Evolutionary conservation across 2,329 filamentous ascomycete species (phyloP).

Genomic region (Xylaria sp.): DNA sequence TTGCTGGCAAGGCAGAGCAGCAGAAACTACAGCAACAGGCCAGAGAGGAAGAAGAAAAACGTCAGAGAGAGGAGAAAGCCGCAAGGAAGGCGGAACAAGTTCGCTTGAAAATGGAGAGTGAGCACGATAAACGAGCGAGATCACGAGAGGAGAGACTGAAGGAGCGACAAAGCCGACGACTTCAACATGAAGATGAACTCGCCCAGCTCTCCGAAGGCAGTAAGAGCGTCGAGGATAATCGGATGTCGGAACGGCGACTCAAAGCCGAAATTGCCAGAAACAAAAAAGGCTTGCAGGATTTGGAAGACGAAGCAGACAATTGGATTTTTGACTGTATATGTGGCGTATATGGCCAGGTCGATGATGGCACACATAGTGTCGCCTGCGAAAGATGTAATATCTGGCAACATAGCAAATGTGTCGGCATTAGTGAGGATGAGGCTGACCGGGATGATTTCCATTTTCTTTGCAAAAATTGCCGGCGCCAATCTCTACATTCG

Average conservation of each 20-base stretch:
- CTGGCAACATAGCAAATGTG: constrained; percentile 96
- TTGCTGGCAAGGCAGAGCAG: constrained; percentile 81
- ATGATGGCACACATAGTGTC: constrained; percentile 92
- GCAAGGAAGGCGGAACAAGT: constrained; percentile 71
- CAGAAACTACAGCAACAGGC: constrained; percentile 75
- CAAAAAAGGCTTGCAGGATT: constrained; percentile 74
- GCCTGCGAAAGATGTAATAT: constrained; percentile 93
- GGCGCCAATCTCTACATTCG: constrained; percentile 61
- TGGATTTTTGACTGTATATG: constrained; percentile 97
- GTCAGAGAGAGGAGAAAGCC: constrained; percentile 66
- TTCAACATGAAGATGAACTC: constrained; percentile 84
- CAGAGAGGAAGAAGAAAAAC: constrained; percentile 72
- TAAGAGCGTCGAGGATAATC: constrained; percentile 62
- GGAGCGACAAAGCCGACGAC: constrained; percentile 82
- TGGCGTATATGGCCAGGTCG: constrained; percentile 87
- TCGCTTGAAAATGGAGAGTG: constrained; percentile 65
- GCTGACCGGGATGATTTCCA: constrained; percentile 87
- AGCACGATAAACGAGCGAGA: constrained; percentile 78
- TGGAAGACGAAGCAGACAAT: constrained; percentile 73
- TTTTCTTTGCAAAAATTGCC: constrained; percentile 83
- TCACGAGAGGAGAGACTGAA: constrained; percentile 85
- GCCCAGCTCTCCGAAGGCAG: constrained; percentile 78
- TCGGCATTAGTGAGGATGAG: constrained; percentile 77
- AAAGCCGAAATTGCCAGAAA: constrained; percentile 82
- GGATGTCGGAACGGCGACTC: constrained; percentile 79